phyloP scores from a whole-genome alignment of 2,329 filamentous ascomycete species.

The Colletotrichum sp. region DNA sequence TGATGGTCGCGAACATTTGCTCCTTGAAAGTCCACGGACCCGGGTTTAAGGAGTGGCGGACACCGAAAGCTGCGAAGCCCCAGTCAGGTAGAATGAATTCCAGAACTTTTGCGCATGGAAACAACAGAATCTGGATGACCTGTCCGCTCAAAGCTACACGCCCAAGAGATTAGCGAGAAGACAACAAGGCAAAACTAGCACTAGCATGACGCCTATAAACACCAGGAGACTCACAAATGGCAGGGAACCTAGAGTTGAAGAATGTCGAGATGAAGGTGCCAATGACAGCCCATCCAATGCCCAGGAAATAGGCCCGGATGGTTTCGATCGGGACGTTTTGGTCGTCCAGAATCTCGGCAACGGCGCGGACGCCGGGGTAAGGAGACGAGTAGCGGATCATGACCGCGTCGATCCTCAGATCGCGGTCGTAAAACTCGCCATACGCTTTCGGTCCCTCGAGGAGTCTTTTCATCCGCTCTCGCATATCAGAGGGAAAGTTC shows the following conservation, averaged over 20 bases:
- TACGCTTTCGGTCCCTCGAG: slow-evolving; percentile 43
- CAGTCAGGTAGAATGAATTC: slow-evolving; percentile 49
- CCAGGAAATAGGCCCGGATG: slow-evolving; percentile 46
- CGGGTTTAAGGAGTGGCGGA: slow-evolving; percentile 40
- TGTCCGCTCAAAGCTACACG: slow-evolving; percentile 34
- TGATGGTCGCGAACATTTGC: slow-evolving; percentile 47
- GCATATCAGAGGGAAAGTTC: slow-evolving; percentile 49
- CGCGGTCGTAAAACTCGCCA: slow-evolving; percentile 45
- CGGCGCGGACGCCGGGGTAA: slow-evolving; percentile 47
- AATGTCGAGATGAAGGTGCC: slow-evolving; percentile 45
- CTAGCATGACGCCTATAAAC: neutral
- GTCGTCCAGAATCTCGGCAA: slow-evolving; percentile 41
- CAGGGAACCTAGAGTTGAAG: slow-evolving; percentile 45
- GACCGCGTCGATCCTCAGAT: slow-evolving; percentile 44
- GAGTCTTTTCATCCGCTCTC: slow-evolving; percentile 43
- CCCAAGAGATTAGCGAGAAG: neutral
- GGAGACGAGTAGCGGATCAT: slow-evolving; percentile 46
- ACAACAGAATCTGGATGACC: slow-evolving; percentile 51
- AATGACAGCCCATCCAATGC: slow-evolving; percentile 42
- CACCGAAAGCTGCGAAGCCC: slow-evolving; percentile 43
- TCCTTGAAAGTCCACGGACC: slow-evolving; percentile 48
- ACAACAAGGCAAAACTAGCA: neutral
- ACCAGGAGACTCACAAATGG: slow-evolving; percentile 32
- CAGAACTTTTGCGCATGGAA: slow-evolving; percentile 49
- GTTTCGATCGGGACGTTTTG: slow-evolving; percentile 42